Percentiles rank a stretch among this genome's conserved stretches.
Conservation (phyloP, 768 basidiomycete genomes). For the Hygrocybe coccinea region DNA sequence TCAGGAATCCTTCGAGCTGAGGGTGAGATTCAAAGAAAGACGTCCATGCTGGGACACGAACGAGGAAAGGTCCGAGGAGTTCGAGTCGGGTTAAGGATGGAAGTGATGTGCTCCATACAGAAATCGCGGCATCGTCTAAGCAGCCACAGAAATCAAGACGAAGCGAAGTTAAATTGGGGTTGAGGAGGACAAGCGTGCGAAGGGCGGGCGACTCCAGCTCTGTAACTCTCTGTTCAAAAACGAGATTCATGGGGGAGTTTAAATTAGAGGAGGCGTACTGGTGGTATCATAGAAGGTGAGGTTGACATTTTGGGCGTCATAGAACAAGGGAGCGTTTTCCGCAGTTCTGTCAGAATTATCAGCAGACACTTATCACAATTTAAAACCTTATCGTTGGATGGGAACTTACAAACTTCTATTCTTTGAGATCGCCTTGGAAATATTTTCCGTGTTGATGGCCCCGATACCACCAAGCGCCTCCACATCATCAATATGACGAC, state of each 20-base stretch:
- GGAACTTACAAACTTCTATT: conserved; percentile 73
- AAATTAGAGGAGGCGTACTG: conserved; percentile 45
- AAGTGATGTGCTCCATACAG: conserved; percentile 57
- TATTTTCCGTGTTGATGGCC: conserved; percentile 73
- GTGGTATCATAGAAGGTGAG: conserved; percentile 87
- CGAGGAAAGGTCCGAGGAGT: conserved; percentile 85
- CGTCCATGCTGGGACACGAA: conserved; percentile 69
- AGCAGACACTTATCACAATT: conserved; percentile 3
- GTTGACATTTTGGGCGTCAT: conserved; percentile 60
- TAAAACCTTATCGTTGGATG: conserved; percentile 4
- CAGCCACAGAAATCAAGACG: conserved; percentile 85
- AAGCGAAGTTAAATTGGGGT: conserved; percentile 75
- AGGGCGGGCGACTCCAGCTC: conserved; percentile 68
- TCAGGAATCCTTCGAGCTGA: conserved; percentile 63
- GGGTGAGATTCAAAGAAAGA: conserved; percentile 64
- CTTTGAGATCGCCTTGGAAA: conserved; percentile 77
- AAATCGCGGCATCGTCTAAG: conserved; percentile 58
- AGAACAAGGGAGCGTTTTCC: conserved; percentile 81
- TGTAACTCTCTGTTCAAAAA: conserved; percentile 24
- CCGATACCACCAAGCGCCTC: conserved; percentile 88
- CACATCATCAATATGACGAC: conserved; percentile 82
- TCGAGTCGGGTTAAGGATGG: conserved; percentile 65
- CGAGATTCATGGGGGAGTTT: neutral
- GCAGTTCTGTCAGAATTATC: conserved; percentile 47
- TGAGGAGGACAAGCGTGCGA: conserved; percentile 67